Evolutionary conservation across 768 basidiomycete species (phyloP), one percentile per base, ranked within the genome.

Genomic region (Pulveroboletus sp.): DNA sequence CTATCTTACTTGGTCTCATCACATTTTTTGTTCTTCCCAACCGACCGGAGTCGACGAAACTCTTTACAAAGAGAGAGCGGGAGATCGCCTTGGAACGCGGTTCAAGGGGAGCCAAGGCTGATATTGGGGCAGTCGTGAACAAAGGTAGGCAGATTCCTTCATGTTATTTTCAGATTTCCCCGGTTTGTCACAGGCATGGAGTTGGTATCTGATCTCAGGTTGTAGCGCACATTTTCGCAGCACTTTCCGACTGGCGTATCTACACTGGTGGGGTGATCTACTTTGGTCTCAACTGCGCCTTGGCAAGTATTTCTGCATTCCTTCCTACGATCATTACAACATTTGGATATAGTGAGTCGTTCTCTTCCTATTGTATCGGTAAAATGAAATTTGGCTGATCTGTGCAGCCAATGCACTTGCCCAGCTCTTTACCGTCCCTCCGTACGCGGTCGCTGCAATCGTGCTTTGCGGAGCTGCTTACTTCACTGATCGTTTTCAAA

Each of bases 301-400:
- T 90, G 14, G 82, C 86, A n/a, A 86, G 88, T 8, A 85, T 85
- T 32, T 83, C 84, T 21, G 87, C 88, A 0, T 93, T 93, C 70
- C 69, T 93, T 47, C 90, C 90, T 3, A 91, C 88, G 3, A 88
- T 92, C 58, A 80, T 92, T 39, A 74, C 72, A 38, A 86, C 83
- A 0, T 81, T 90, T 49, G 86, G 86, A 31, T 82, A 76, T 56
- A 78, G 87, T 88, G 49, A 41, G 86, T 71, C 26, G 36, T 36
- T 36, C 31, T 39, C n/a, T 33, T 46, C 4, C 41, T n/a, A 3
- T 14, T 14, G 1, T 4, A 17, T 14, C 30, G 5, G 9, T 4
- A 2, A 1, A 15, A n/a, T 5, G 6, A 31, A 35, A 21, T 2
- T 30, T 33, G 32, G 44, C 26, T 15, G 5, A 40, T 28, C 14